Conservation (phyloP, 31 red algal species). For the Pterothamnion heteromorphum region DNA sequence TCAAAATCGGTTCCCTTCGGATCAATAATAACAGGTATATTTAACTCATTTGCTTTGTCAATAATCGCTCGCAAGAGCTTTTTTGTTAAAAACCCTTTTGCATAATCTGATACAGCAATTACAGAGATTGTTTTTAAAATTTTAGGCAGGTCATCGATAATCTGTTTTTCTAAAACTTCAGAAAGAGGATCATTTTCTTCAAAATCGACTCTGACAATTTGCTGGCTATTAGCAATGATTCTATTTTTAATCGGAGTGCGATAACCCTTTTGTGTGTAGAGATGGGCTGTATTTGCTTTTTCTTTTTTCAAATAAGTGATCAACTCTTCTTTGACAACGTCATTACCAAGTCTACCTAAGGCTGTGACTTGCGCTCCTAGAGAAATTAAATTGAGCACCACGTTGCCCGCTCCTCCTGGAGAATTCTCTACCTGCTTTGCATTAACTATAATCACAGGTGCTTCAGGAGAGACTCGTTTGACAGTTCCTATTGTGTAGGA, state of each 20-base stretch:
- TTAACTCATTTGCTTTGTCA: neutral
- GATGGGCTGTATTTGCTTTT: neutral
- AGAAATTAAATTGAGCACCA: neutral
- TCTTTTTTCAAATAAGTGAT: neutral
- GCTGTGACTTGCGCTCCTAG: neutral
- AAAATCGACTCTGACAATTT: neutral
- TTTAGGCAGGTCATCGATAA: neutral
- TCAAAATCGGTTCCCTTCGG: neutral
- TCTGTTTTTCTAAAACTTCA: neutral
- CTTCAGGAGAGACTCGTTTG: slow-evolving; percentile 28
- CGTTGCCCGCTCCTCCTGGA: slow-evolving; percentile 10
- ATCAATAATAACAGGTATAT: slow-evolving; percentile 11
- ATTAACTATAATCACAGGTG: slow-evolving; percentile 29
- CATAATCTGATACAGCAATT: slow-evolving; percentile 6
- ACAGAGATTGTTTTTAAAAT: slow-evolving; percentile 11
- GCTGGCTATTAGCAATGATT: neutral
- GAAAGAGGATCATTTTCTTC: neutral
- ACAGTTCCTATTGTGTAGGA: neutral
- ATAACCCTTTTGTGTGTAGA: neutral
- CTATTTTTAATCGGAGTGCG: neutral
- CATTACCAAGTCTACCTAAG: neutral
- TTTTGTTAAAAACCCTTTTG: slow-evolving; percentile 9
- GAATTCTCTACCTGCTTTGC: neutral
- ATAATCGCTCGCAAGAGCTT: neutral
- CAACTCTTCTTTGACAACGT: neutral